Conservation (phyloP, 2,329 filamentous ascomycete species). For the Colletotrichum neosansevieriae region DNA sequence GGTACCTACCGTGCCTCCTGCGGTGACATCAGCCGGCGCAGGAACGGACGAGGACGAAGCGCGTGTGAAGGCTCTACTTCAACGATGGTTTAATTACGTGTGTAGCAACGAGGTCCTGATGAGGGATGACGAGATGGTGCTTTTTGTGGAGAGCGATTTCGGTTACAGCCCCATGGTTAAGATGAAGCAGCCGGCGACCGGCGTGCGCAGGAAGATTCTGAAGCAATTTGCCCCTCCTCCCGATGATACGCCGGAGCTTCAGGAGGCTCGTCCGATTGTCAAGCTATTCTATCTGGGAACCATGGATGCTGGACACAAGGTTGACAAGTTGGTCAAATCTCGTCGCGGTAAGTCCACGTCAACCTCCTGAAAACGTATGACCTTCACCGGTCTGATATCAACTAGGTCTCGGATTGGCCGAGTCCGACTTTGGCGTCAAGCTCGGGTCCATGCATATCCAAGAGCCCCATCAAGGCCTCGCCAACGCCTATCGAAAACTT, state of each 20-base stretch:
- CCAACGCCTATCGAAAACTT: conserved; percentile 93
- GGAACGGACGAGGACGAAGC: conserved; percentile 96
- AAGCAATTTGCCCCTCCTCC: conserved; percentile 99
- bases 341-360: conserved; percentile 77
- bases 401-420: conserved; percentile 88
- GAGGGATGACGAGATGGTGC: conserved; percentile 94
- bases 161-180: conserved; percentile 96
- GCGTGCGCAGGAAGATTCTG: conserved; percentile 92
- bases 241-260: conserved; percentile 95
- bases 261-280: conserved; percentile 88
- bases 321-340: conserved; percentile 93
- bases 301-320: conserved; percentile 97
- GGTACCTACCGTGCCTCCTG: conserved; percentile 93
- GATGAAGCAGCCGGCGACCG: conserved; percentile 96
- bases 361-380: conserved; percentile 2
- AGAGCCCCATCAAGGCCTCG: conserved; percentile 88
- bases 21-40: conserved; percentile 92
- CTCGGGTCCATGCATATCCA: conserved; percentile 88
- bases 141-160: conserved; percentile 99
- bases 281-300: conserved; percentile 96
- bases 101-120: conserved; percentile 93
- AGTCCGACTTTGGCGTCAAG: conserved; percentile 94
- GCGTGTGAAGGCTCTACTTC: conserved; percentile 88
- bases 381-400: conserved; percentile 41
- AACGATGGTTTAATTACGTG: conserved; percentile 95